Base-by-base conservation (phyloP, 768 basidiomycete species). In the Trametes cubensis region DNA sequence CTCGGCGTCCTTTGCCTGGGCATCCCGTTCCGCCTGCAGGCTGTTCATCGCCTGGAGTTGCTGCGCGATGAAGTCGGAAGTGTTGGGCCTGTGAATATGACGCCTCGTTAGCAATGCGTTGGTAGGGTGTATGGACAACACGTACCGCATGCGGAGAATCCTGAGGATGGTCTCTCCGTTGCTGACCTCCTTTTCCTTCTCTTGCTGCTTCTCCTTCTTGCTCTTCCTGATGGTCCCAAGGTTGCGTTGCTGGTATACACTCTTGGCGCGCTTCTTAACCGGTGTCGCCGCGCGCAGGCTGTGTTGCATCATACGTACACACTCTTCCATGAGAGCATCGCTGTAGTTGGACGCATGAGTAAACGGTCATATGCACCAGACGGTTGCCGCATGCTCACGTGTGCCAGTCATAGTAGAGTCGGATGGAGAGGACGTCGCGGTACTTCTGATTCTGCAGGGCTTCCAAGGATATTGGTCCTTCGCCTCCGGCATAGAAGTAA, bases 331-430 rank as follows among this genome's bases (percentile, higher is more conserved):
- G 30, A 93, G 76, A 13, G 85, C 85, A 71, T 92, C 91, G 42
- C 91, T 92, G 60, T 25, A 25, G 40, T 7, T 23, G 7, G 47
- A 57, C 18, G 49, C 21, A 6, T 49, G 38, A 26, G 25, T 18
- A 18, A 18, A n/a, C 21, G n/a, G 18, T n/a, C 14, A 21, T 26
- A 60, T 20, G 20, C 30, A 17, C 21, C n/a, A 51, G 42, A 39
- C 17, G 60, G 58, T 34, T 40, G 13, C 23, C 38, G 6, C 71
- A 39, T 5, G 76, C 90, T 56, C 72, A 93, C 92, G 92, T 93
- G 68, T 88, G 83, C 94, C 93, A 95, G 71, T 99, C 97, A 70
- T 99, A 98, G 76, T 97, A 98, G 54, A 99, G 74, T 34, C 95
- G 86, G 62, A 98, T 88, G 13, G 92, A 92, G 55, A 95, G 73